phyloP scores from a whole-genome alignment of 306 rosid genomes.

The Rosa rugosa region DNA sequence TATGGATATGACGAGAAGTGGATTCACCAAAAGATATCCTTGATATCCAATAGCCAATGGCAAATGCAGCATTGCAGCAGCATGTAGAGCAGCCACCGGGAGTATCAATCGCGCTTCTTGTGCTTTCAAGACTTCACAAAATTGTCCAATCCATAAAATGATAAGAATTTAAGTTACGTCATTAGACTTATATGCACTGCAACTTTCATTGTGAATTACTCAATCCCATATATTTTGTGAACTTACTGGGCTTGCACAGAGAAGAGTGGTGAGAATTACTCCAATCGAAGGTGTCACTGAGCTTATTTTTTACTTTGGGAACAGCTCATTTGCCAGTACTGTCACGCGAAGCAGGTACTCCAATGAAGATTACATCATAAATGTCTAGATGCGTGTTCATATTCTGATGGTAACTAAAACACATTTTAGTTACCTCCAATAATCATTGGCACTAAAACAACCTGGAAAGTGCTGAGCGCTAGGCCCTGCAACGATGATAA shows the following conservation, averaged over 20 bases:
- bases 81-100: constrained; percentile 81
- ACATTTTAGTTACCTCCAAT: constrained; percentile 76
- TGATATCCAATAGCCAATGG: constrained; percentile 81
- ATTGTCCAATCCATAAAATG: constrained; percentile 79
- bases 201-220: constrained; percentile 1
- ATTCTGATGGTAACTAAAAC: constrained; percentile 16
- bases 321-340: constrained; percentile 89
- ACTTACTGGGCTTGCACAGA: constrained; percentile 94
- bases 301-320: constrained; percentile 88
- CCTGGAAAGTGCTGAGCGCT: constrained; percentile 93
- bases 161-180: constrained; percentile 21
- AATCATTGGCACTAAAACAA: constrained; percentile 83
- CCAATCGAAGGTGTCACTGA: constrained; percentile 75
- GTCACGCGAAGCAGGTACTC: constrained; percentile 40
- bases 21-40: constrained; percentile 88
- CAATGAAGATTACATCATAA: constrained; percentile 13
- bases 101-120: constrained; percentile 78
- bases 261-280: constrained; percentile 87
- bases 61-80: constrained; percentile 93
- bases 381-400: constrained; percentile 16
- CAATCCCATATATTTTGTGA: not conserved
- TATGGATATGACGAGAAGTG: constrained; percentile 88
- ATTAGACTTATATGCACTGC: constrained; percentile 13
- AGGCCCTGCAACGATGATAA: constrained; percentile 59
- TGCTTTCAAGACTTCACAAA: constrained; percentile 74